Evolutionary conservation across 441 rosid genomes (phyloP).

Genomic region (Syzygium malaccense): DNA sequence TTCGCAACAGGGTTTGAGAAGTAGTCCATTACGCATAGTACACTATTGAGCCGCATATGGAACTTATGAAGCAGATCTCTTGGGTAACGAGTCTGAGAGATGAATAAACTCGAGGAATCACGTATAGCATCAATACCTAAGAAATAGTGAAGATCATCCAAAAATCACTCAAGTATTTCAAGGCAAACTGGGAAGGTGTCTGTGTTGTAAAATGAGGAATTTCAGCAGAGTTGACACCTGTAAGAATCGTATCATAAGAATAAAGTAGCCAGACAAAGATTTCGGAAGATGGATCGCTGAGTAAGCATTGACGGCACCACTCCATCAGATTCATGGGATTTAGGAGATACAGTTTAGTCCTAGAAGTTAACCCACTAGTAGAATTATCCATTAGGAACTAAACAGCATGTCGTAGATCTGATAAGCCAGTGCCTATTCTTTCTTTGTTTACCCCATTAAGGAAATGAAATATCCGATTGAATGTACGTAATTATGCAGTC

Average conservation of each 20-base stretch:
- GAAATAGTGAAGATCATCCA: neutral
- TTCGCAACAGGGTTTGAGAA: neutral
- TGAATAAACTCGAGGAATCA: neutral
- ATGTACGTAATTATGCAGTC: no score
- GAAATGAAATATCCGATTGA: no score
- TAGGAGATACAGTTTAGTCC: no score
- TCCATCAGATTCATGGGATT: no score
- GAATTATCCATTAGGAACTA: no score
- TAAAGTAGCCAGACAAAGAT: neutral
- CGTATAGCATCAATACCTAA: neutral
- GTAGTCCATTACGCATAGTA: neutral
- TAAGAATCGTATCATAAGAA: neutral
- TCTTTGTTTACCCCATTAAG: no score
- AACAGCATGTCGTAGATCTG: no score
- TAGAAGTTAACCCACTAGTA: no score
- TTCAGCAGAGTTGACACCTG: neutral
- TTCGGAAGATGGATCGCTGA: neutral
- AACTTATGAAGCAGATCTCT: neutral
- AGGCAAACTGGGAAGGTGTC: neutral
- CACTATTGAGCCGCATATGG: neutral
- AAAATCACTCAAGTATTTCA: neutral
- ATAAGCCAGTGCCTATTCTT: no score
- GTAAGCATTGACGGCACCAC: no score
- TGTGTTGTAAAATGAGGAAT: neutral
- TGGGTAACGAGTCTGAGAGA: neutral